Percentiles rank a stretch among this genome's conserved stretches.
Conservation (phyloP, 352 stramenopile species). For the Pythium vanterpoolii region DNA sequence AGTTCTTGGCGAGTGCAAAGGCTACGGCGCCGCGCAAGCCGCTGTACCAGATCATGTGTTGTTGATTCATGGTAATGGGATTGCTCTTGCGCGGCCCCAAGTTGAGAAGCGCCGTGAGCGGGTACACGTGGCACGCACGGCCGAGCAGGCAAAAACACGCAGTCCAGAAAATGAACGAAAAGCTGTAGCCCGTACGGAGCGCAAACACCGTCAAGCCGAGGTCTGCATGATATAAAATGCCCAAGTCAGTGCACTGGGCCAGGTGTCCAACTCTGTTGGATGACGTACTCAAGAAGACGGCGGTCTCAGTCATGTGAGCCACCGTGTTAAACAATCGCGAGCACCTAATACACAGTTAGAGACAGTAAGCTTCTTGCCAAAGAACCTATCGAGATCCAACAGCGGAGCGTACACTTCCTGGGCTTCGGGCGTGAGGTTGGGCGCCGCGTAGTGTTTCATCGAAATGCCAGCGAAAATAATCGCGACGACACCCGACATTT, state of each 20-base stretch:
- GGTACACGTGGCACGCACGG: constrained; percentile 86
- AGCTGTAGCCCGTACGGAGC: constrained; percentile 68
- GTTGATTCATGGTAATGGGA: constrained; percentile 83
- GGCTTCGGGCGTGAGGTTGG: constrained; percentile 81
- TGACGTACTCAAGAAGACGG: constrained; percentile 87
- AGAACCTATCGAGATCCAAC: background rate
- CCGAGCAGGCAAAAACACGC: constrained; percentile 81
- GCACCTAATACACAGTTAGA: constrained; percentile 34
- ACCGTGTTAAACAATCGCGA: constrained; percentile 88
- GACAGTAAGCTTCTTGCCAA: background rate
- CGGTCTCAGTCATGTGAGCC: constrained; percentile 90
- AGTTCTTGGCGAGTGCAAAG: constrained; percentile 89
- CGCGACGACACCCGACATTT: constrained; percentile 90
- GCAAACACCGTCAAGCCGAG: constrained; percentile 90
- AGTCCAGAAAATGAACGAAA: constrained; percentile 87
- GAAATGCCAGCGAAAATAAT: constrained; percentile 93
- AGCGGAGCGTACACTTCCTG: constrained; percentile 65
- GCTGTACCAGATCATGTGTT: constrained; percentile 95
- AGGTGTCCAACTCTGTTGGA: background rate
- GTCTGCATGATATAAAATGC: constrained; percentile 36
- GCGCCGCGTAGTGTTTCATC: constrained; percentile 88
- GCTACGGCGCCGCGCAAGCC: constrained; percentile 92
- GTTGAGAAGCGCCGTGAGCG: constrained; percentile 76
- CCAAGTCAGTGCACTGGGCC: background rate
- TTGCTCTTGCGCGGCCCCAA: constrained; percentile 43